Base-by-base conservation (phyloP, 1,284 basidiomycete species). In the Moesziomyces aphidis region DNA sequence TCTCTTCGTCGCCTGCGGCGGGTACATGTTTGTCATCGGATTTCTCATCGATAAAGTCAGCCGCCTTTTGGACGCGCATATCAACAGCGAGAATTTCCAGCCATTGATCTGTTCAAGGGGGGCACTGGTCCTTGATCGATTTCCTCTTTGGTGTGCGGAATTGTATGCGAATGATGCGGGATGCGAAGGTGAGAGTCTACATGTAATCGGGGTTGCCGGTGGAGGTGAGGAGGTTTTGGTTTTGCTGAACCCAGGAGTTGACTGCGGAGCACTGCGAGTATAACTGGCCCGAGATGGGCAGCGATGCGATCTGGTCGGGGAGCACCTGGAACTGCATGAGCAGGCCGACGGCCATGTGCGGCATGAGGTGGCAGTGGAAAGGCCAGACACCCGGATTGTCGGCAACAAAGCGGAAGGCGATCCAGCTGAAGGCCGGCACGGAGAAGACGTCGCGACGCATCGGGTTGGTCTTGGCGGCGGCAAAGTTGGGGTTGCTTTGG, bases 331-430 rank as follows among this genome's bases (percentile, higher is more conserved):
- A 67, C 55, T 78, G 77, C 64, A 73, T 77, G 55, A 77, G 47
- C 26, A 78, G 65, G 21, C 77, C 77, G 4, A 70, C 42, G 15
- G 65, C 67, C 70, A 73, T 77, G 50, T 79, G 77, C 4, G 65
- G 57, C 50, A 59, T 66, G 21, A 79, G 48, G 45, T 79, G 77
- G 51, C 77, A 79, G 61, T 79, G 77, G 54, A 80, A 70, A 0
- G 79, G 64, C 77, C 78, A 79, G 24, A 80, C 73, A 7, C 79
- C 79, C 0, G 73, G 70, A 43, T 80, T 80, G 55, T 80, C 79
- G 8, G 77, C 77, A 7, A 69, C 45, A 46, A 78, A 80, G 3
- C 79, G 50, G 55, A 80, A 66, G 1, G 71, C 77, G 13, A 70
- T 74, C 61, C 78, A 77, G 46, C 77, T 76, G 61, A 46, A 66